Evolutionary conservation across 208 protist species (phyloP), one percentile per base, ranked within the genome.

Genomic region (Leishmania tropica): DNA sequence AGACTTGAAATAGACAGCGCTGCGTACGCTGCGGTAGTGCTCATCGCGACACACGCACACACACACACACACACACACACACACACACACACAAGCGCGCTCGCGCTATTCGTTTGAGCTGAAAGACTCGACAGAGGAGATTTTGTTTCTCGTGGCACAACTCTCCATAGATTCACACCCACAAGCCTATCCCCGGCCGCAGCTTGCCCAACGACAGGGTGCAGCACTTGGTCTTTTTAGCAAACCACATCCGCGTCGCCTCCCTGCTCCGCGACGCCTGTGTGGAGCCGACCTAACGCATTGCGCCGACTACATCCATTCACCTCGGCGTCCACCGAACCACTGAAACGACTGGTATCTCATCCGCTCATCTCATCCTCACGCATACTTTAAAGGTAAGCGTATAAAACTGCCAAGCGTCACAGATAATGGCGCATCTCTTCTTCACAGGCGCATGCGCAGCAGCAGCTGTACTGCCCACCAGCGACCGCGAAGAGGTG

Each of bases 361-460:
- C 28, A 31, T 45, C 45, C 31, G 42, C 24, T 51, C 24, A 53
- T 54, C 40, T 47, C 6, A 78, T 47, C 7, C 48, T 82, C 40
- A 5, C 7, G 0, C 17, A 78, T 42, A n/a, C 62, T 51, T 48
- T 53, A 78, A 62, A 77, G 10, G 11, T 37, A 40, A 37, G 21
- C 11, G 48, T 54, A 76, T 78, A 75, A 3, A 53, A 6, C 15
- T 80, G 31, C 17, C 42, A 47, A 79, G 6, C 15, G 45, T 31
- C 31, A 56, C 21, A 54, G 47, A 78, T 81, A 37, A 71, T 74
- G 58, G 35, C 28, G 28, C 40, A 81, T 31, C 74, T 80, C 45
- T 81, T 74, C 65, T 19, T 58, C 40, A 24, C 5, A 45, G n/a
- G 13, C 53, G 4, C 21, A 83, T 67, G n/a, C 64, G 40, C 19